Conservation (phyloP, 23 red algal species). For the Gracilaria gracilis region DNA sequence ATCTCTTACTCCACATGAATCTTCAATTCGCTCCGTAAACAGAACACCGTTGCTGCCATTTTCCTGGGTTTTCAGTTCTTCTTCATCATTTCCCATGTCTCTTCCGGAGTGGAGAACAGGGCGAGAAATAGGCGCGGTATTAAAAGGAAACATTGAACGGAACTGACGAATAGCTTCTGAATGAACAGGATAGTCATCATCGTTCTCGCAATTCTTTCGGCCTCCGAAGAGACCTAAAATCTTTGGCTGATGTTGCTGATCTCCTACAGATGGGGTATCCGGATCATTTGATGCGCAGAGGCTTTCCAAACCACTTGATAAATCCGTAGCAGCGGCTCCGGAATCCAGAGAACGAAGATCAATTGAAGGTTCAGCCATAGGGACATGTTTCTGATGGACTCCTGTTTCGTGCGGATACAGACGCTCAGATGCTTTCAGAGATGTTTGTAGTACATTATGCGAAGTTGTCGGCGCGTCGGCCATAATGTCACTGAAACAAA, state of each 20-base stretch:
- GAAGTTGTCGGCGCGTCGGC: background rate
- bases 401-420: background rate
- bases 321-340: slow-evolving; percentile 12
- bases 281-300: slow-evolving; percentile 21
- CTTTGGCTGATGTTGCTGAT: background rate
- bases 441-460: background rate
- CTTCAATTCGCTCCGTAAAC: background rate
- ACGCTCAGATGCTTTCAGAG: slow-evolving; percentile 1
- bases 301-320: slow-evolving; percentile 27
- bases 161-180: slow-evolving; percentile 16
- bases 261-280: background rate
- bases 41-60: background rate
- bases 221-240: background rate
- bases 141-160: slow-evolving; percentile 19
- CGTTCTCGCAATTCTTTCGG: background rate
- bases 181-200: slow-evolving; percentile 1
- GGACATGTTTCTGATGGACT: background rate
- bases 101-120: background rate
- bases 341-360: slow-evolving; percentile 32
- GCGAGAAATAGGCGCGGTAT: background rate
- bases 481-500: slow-evolving; percentile 28
- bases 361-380: background rate
- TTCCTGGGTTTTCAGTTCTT: background rate
- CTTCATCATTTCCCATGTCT: slow-evolving; percentile 1
- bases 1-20: background rate